Evolutionary conservation across 2,329 filamentous ascomycete genomes (phyloP).

Genomic region (Ceratocystiopsis sp.): DNA sequence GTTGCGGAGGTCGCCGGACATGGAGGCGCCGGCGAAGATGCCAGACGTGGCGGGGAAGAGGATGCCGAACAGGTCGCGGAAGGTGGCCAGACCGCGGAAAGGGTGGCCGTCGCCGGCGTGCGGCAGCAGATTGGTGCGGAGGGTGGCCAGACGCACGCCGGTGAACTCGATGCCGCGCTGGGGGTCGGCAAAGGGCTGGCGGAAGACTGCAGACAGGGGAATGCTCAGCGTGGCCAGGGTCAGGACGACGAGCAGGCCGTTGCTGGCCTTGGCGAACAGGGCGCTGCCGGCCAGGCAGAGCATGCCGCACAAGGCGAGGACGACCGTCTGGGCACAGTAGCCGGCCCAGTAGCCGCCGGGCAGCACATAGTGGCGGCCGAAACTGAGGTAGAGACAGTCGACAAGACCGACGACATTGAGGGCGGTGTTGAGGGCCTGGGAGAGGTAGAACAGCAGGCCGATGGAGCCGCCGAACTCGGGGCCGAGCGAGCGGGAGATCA

Average conservation of each 20-base stretch:
- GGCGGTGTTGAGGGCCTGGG: conserved; percentile 72
- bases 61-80: conserved; percentile 72
- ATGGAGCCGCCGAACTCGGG: conserved; percentile 79
- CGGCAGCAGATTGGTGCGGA: conserved; percentile 59
- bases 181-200: conserved; percentile 47
- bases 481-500: conserved; percentile 71
- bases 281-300: conserved; percentile 68
- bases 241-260: conserved; percentile 54
- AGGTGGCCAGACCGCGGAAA: conserved; percentile 47
- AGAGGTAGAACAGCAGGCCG: conserved; percentile 76
- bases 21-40: conserved; percentile 60
- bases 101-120: conserved; percentile 42
- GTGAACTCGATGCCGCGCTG: conserved; percentile 56
- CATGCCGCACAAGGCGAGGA: conserved; percentile 52
- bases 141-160: conserved; percentile 52
- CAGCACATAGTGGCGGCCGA: conserved; percentile 53
- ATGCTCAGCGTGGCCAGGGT: conserved; percentile 64
- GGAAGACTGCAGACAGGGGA: conserved; percentile 56
- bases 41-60: conserved; percentile 57
- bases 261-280: conserved; percentile 66
- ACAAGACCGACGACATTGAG: conserved; percentile 78
- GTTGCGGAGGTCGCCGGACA: conserved; percentile 73
- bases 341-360: conserved; percentile 59
- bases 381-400: conserved; percentile 63
- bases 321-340: conserved; percentile 58